Base-by-base conservation (phyloP, 345 rosid genomes). In the Populus pruinosa region DNA sequence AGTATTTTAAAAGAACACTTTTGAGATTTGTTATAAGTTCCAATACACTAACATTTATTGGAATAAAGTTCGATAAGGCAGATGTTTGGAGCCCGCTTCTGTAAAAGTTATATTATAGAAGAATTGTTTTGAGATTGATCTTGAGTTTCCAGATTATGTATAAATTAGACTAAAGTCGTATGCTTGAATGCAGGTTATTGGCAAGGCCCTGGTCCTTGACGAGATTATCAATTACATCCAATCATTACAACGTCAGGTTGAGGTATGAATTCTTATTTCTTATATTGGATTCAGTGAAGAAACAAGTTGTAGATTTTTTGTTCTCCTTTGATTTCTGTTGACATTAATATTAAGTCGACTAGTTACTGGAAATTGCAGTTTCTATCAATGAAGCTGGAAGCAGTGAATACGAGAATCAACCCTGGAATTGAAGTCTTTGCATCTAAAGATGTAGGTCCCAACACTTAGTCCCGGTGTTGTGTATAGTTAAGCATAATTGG, bases 221-320 rank as follows among this genome's bases (percentile, higher is more conserved):
- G 98, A 94, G 89, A 94, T 94, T 39, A 91, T 94, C 69, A 94
- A 94, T 85, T 94, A 94, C 83, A 89, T 94, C 76, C 96, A 94
- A 76, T 94, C 98, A 0, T 82, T 94, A 75, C 98, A 94, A 59
- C 87, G 81, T 70, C 98, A 94, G 80, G 98, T 94, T 69, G 96
- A 94, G 96, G 98, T 94, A 83, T 71, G 47, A 69, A 55, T 61
- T 62, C 27, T 53, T 13, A 39, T 38, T 72, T 80, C 43, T 29
- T 53, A 67, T 55, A 35, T 21, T 38, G 8, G 21, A 47, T 53
- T 36, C 25, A 69, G 20, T 70, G 63, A 64, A 31, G 50, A 69
- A 69, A 13, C 39, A 8, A 43, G 35, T 29, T 69, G 41, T 69
- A 4, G 23, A 21, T 41, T 56, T 44, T 2, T 6, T 29, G 21